Evolutionary conservation across 305 asterid genomes (phyloP), one percentile per base, ranked within the genome.

Genomic region (Fraxinus dipetala): DNA sequence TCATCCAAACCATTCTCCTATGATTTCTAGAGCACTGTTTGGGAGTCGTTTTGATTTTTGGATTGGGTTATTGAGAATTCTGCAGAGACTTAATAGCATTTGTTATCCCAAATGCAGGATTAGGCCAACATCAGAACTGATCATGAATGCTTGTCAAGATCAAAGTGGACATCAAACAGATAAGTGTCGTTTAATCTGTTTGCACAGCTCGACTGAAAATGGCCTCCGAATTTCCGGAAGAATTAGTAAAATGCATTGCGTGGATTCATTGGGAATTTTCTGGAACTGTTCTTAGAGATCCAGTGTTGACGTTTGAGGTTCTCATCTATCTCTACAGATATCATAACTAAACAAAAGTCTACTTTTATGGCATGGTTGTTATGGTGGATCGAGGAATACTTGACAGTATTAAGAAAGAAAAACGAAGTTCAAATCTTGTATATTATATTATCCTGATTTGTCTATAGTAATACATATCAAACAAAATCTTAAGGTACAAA

Each of bases 241-340:
- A 84, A n/a, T 56, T 81, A 13, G 82, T 79, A 81, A 80, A 61
- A 45, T 78, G 40, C 75, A 77, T 82, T n/a, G 76, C 43, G 77
- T 65, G 80, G 81, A 82, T 54, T 78, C 83, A 75, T 31, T 61
- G 78, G 65, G 84, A 82, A 77, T 81, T 43, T 87, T 86, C 86
- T 85, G 80, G 75, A 78, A 80, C 80, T 14, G 56, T 69, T 86
- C 81, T 80, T 79, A 78, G 88, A 88, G 87, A 85, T 83, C 83
- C 90, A 85, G 80, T 88, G 89, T 90, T 91, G 90, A 78, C 61
- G 82, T 81, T 82, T 81, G 88, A 78, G 89, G 78, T 85, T 84
- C 78, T 79, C 72, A 9, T 61, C 79, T 72, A 79, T 83, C 85
- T 78, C 84, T 67, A 85, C 82, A 56, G 84, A 74, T 78, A 80